Conservation (phyloP, 495 filamentous ascomycete species). For the Parathielavia hyrcaniae region DNA sequence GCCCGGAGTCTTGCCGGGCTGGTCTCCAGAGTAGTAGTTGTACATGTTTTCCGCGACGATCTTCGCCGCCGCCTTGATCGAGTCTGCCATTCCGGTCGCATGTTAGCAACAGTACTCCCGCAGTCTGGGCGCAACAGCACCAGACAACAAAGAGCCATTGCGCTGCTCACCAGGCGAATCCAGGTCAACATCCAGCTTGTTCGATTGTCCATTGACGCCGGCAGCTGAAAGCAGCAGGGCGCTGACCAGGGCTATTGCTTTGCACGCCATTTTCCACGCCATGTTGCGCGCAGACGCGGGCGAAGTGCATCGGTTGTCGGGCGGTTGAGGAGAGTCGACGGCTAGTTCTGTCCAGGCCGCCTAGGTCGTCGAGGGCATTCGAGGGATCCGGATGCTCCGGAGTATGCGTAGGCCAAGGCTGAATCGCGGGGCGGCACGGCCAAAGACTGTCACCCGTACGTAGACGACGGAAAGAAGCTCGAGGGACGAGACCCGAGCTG, state of each 20-base stretch:
- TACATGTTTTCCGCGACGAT: constrained; percentile 47
- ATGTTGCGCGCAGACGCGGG: constrained; percentile 3
- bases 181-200: constrained; percentile 20
- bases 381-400: background rate
- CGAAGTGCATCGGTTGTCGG: constrained; percentile 3
- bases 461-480: constrained; percentile 1
- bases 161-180: constrained; percentile 32
- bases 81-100: constrained; percentile 13
- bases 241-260: constrained; percentile 9
- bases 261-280: constrained; percentile 7
- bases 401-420: background rate
- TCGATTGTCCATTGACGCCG: constrained; percentile 10
- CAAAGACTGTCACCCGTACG: background rate
- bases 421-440: background rate
- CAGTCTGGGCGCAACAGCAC: background rate
- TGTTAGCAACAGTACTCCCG: background rate
- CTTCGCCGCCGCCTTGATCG: constrained; percentile 28
- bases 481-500: constrained; percentile 4
- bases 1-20: constrained; percentile 49
- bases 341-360: background rate
- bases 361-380: background rate
- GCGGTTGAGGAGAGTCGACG: background rate
- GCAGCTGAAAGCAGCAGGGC: constrained; percentile 10
- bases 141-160: background rate
- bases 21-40: constrained; percentile 57